Evolutionary conservation across 23 red algal species (phyloP).

Genomic region (Gracilaria caudata): DNA sequence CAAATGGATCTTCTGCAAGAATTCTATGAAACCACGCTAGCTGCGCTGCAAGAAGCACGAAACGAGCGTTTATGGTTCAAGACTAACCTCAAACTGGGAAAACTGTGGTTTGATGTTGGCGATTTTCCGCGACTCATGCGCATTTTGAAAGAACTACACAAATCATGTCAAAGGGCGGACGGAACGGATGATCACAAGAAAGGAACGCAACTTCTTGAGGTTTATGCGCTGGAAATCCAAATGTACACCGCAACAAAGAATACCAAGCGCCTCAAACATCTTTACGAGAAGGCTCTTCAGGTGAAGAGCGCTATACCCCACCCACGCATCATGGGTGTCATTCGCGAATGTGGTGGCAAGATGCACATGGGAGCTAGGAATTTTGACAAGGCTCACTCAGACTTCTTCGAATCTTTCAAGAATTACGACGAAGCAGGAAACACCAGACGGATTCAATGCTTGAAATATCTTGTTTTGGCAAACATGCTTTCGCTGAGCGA

Average conservation of each 20-base stretch:
- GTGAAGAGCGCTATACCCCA: slow-evolving; percentile 90
- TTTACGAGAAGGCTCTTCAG: slow-evolving; percentile 95
- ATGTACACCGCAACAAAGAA: slow-evolving; percentile 92
- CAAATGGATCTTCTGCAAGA: slow-evolving; percentile 79
- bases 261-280: slow-evolving; percentile 78
- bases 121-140: slow-evolving; percentile 75
- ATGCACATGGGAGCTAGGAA: slow-evolving; percentile 86
- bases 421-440: slow-evolving; percentile 97
- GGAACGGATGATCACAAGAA: slow-evolving; percentile 89
- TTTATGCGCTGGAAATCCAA: slow-evolving; percentile 99
- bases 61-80: slow-evolving; percentile 98
- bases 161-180: slow-evolving; percentile 79
- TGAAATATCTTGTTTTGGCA: slow-evolving; percentile 96
- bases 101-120: slow-evolving; percentile 88
- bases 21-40: slow-evolving; percentile 88
- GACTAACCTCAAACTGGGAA: slow-evolving; percentile 90
- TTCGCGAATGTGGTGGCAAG: slow-evolving; percentile 98
- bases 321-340: slow-evolving; percentile 95
- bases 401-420: slow-evolving; percentile 98
- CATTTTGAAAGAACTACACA: slow-evolving; percentile 89
- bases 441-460: slow-evolving; percentile 78
- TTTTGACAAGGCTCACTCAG: slow-evolving; percentile 81
- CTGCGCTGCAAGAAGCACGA: slow-evolving; percentile 73
- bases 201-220: slow-evolving; percentile 95
- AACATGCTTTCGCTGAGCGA: slow-evolving; percentile 96